Conservation (phyloP, 2,329 filamentous ascomycete species). For the Allantophomopsis lycopodina region DNA sequence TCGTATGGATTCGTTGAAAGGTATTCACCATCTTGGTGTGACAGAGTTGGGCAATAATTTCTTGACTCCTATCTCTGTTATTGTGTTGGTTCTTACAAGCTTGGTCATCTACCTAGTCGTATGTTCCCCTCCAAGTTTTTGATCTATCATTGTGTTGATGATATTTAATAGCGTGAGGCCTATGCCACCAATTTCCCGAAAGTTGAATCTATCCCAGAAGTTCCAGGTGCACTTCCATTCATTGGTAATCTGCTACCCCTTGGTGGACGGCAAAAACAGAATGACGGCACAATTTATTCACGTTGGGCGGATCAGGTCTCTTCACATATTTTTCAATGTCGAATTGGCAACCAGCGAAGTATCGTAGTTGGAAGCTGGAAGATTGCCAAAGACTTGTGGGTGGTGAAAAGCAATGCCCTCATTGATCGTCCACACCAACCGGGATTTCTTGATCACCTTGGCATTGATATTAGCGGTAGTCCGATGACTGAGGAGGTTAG, state of each 20-base stretch:
- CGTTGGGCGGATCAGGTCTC: conserved; percentile 6
- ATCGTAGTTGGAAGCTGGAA: conserved; percentile 9
- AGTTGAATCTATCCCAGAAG: conserved; percentile 6
- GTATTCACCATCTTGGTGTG: no score
- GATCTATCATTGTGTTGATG: background rate
- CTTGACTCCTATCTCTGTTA: no score
- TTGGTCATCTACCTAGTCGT: no score
- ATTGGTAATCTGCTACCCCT: conserved; percentile 9
- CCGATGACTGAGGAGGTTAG: conserved; percentile 13
- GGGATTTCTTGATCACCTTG: conserved; percentile 11
- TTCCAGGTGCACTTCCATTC: conserved; percentile 7
- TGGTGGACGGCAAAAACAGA: conserved; percentile 8
- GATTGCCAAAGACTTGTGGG: conserved; percentile 10
- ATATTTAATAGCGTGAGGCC: background rate
- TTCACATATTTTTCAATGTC: conserved; percentile 8
- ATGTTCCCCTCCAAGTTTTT: no score
- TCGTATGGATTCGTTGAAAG: no score
- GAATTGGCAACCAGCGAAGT: conserved; percentile 9
- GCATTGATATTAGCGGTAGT: conserved; percentile 9
- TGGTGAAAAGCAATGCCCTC: conserved; percentile 7
- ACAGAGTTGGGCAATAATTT: no score
- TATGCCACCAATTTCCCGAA: conserved; percentile 4
- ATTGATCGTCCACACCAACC: conserved; percentile 12
- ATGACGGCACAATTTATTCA: conserved; percentile 9
- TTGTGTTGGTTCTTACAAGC: no score